Conservation (phyloP, 306 rosid genomes). For the Malus orientalis region DNA sequence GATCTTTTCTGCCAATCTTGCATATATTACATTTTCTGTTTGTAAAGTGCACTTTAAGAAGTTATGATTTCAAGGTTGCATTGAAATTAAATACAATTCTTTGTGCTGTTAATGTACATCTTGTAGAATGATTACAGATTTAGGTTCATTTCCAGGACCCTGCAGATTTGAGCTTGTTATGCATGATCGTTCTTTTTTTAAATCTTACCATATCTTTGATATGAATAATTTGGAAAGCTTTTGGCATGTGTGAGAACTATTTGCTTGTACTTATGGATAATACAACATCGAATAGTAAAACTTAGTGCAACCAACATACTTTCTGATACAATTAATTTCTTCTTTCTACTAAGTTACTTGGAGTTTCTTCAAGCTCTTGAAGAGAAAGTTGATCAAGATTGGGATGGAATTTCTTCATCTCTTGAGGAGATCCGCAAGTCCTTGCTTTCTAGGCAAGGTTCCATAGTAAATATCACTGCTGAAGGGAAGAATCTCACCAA, state of each 20-base stretch:
- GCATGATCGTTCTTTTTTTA: not conserved
- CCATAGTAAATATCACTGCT: slow-evolving; percentile 75
- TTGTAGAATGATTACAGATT: not conserved
- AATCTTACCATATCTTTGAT: not conserved
- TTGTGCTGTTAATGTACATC: not conserved
- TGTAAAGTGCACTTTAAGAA: not conserved
- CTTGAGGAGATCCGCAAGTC: slow-evolving; percentile 89
- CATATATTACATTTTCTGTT: not conserved
- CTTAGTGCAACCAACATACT: not conserved
- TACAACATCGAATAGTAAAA: not conserved
- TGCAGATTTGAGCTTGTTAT: not conserved
- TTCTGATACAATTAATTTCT: slow-evolving; percentile 9
- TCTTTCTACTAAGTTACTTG: slow-evolving; percentile 53
- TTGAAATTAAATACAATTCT: not conserved
- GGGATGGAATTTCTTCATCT: slow-evolving; percentile 73
- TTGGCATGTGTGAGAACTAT: not conserved
- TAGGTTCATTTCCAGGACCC: not conserved
- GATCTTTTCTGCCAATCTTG: slow-evolving; percentile 2
- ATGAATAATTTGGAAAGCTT: not conserved
- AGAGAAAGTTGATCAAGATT: slow-evolving; percentile 79
- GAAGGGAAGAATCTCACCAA: slow-evolving; percentile 57
- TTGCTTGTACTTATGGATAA: not conserved
- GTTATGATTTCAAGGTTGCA: not conserved
- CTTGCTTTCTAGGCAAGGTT: slow-evolving; percentile 62
- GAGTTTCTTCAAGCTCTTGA: slow-evolving; percentile 79